Evolutionary conservation across 495 filamentous ascomycete species (phyloP).

Genomic region (Haplographium delicatum): DNA sequence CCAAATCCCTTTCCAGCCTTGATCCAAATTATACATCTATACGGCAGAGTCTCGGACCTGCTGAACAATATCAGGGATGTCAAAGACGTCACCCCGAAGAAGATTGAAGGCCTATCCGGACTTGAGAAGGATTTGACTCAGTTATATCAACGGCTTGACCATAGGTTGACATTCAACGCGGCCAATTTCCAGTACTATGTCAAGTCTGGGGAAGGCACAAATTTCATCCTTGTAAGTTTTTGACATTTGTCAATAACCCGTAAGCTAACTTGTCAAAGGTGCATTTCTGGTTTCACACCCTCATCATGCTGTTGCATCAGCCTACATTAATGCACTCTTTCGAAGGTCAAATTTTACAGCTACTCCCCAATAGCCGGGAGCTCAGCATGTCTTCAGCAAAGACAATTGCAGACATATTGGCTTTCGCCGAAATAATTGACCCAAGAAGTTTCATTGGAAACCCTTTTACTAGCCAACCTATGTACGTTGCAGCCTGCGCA

Average conservation of each 20-base stretch:
- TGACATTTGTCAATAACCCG: too few relatives aligned
- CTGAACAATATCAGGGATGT: conserved; percentile 76
- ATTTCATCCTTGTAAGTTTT: conserved; percentile 58
- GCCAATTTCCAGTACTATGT: conserved; percentile 74
- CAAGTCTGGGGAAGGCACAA: conserved; percentile 69
- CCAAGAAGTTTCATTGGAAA: conserved; percentile 77
- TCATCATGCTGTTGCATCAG: conserved; percentile 79
- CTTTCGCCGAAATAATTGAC: conserved; percentile 73
- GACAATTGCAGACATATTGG: conserved; percentile 79
- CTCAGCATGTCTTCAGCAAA: conserved; percentile 84
- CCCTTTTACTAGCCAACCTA: conserved; percentile 83
- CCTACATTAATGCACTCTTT: conserved; percentile 74
- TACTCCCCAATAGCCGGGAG: conserved; percentile 72
- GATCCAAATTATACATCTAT: conserved; percentile 77
- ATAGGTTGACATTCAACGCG: conserved; percentile 70
- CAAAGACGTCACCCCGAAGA: conserved; percentile 68
- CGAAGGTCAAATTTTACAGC: conserved; percentile 59
- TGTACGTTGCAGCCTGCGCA: conserved; percentile 83
- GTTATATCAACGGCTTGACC: conserved; percentile 71
- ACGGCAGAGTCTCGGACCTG: conserved; percentile 74
- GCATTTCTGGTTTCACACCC: conserved; percentile 86
- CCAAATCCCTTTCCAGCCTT: conserved; percentile 73
- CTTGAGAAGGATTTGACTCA: conserved; percentile 75
- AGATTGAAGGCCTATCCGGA: conserved; percentile 56
- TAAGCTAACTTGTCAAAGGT: conserved; percentile 30